Evolutionary conservation across 495 filamentous ascomycete species (phyloP), one percentile per base, ranked within the genome.

Genomic region (Aspergillus leporis): DNA sequence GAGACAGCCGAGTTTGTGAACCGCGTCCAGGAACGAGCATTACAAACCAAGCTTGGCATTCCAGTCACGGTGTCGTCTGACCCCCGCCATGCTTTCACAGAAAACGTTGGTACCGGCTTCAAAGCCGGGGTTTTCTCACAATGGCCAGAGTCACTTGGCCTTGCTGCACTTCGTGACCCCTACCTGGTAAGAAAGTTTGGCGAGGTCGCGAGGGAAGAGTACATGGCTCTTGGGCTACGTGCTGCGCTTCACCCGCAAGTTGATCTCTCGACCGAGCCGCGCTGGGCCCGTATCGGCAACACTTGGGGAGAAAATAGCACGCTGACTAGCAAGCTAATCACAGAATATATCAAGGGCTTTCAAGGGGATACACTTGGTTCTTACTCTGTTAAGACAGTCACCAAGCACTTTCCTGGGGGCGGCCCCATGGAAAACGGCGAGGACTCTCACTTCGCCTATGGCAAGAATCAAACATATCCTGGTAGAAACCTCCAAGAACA

Each of bases 351-450:
- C 14, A 23, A 41, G 25, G 56, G 56, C 21, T 58, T 58, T 49
- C 72, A 23, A 47, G 65, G 32, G 55, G 68, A 23, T 45, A 63
- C 21, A 25, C 61, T 55, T 56, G 72, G 34, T 6, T 4, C 63
- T 1, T 36, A 59, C 18, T 70, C 66, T 1, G 69, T 74, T 0
- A 58, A 49, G 1, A 73, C 72, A 0, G 56, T 74, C 21, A 73
- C 74, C 1, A 74, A 74, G 43, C 72, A 76, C 49, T 76, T 76
- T 28, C 74, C 72, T 8, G 74, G 74, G 0, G 70, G 69, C 10
- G 72, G 72, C 3, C 66, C 72, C 14, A 56, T 64, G 62, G 50
- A 71, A 51, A 61, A 74, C 34, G 72, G 74, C 36, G 70, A 76
- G 36, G 74, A 76, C 57, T 59, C 65, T 1, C 74, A 76, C 41